Percentiles rank a stretch among this genome's conserved stretches.
These are phyloP conservation scores for Lodderomyces jiufengensis DNA, from an alignment of 1,139 yeast species.

Conservation along the genomic window DNA sequence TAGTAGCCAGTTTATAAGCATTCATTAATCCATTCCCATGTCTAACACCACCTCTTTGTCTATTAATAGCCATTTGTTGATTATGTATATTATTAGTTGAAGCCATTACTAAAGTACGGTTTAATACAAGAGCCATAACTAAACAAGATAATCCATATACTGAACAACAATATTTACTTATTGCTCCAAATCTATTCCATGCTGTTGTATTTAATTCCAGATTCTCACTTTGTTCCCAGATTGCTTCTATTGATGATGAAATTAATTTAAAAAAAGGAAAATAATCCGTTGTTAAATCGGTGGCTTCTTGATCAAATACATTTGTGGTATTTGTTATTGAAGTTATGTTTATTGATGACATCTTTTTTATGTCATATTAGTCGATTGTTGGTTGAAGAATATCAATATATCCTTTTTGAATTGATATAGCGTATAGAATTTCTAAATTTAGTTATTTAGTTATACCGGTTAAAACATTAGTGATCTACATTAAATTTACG, in stretches of 20 bases:
- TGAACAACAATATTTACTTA: conserved; percentile 32
- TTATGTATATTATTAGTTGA: conserved; percentile 42
- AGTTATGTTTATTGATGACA: too few relatives aligned
- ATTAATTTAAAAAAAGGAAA: conserved; percentile 13
- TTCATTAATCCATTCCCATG: conserved; percentile 3
- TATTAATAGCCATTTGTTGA: conserved; percentile 20
- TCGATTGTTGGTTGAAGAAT: too few relatives aligned
- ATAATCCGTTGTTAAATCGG: conserved; percentile 5
- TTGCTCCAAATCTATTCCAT: conserved; percentile 18
- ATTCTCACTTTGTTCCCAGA: conserved; percentile 22
- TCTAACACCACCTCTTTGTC: conserved; percentile 13
- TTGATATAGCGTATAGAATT: too few relatives aligned
- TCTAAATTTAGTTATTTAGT: too few relatives aligned
- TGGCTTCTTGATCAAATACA: background rate
- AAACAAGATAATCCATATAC: conserved; percentile 45
- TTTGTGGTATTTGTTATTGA: too few relatives aligned
- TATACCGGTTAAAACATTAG: too few relatives aligned
- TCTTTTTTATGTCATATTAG: too few relatives aligned
- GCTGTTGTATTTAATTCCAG: conserved; percentile 10
- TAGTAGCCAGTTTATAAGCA: conserved; percentile 17
- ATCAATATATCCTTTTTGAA: too few relatives aligned
- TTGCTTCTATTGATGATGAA: conserved; percentile 21
- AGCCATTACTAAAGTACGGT: conserved; percentile 66
- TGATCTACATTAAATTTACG: conserved; percentile 1
- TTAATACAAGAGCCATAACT: conserved; percentile 61